Evolutionary conservation across 2,329 filamentous ascomycete species (phyloP).

Genomic region (Teratosphaeria zuluensis): DNA sequence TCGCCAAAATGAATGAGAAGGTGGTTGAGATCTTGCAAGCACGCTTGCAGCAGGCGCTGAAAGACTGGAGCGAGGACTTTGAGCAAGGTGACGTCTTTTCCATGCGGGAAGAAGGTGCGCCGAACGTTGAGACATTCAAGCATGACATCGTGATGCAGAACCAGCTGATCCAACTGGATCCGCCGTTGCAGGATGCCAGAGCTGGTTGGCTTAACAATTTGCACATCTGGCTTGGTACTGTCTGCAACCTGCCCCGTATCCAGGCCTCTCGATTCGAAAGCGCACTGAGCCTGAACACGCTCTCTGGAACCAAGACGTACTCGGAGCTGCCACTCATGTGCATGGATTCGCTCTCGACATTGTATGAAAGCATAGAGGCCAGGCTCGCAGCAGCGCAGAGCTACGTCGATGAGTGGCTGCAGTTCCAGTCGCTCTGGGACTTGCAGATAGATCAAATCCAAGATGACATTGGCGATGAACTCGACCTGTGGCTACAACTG

Average conservation of each 20-base stretch:
- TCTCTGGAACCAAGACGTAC: constrained; percentile 55
- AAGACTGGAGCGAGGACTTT: constrained; percentile 83
- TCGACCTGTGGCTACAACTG: constrained; percentile 86
- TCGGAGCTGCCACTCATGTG: constrained; percentile 77
- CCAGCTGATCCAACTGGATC: constrained; percentile 93
- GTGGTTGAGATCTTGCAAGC: constrained; percentile 71
- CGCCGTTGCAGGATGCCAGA: constrained; percentile 80
- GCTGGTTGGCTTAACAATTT: constrained; percentile 90
- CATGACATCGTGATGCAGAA: constrained; percentile 97
- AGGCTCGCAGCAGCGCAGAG: constrained; percentile 69
- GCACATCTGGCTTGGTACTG: constrained; percentile 84
- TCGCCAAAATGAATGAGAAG: constrained; percentile 72
- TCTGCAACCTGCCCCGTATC: constrained; percentile 87
- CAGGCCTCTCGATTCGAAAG: constrained; percentile 94
- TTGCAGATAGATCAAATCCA: constrained; percentile 93
- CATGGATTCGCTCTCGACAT: constrained; percentile 65
- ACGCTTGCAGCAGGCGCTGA: constrained; percentile 77
- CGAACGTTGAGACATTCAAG: constrained; percentile 62
- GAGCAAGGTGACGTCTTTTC: constrained; percentile 35
- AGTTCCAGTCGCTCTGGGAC: constrained; percentile 98
- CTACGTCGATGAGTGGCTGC: constrained; percentile 96
- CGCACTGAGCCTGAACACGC: constrained; percentile 51
- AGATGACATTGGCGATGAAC: constrained; percentile 78
- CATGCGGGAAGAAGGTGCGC: constrained; percentile 42
- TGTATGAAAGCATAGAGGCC: constrained; percentile 74